A percentile compares a stretch with the other conserved stretches of the same genome.
Conservation (phyloP, 2,329 filamentous ascomycete species). For the Claviceps cyperi region DNA sequence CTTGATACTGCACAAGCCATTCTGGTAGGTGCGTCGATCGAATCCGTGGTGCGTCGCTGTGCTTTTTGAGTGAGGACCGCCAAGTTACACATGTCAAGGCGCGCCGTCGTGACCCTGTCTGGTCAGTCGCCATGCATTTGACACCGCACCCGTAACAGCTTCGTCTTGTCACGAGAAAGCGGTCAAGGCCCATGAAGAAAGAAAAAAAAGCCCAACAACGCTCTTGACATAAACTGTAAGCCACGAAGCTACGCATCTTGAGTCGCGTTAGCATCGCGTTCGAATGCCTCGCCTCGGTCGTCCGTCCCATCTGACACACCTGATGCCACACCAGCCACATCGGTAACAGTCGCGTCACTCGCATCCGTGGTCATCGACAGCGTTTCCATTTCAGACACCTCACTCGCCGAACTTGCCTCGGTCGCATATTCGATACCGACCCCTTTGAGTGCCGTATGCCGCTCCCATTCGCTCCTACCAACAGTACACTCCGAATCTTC, state of each 20-base stretch:
- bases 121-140: too few species aligned
- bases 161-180: too few species aligned
- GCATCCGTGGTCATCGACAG: constrained; percentile 1
- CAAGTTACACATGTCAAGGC: too few species aligned
- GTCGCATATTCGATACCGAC: not conserved
- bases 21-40: not conserved
- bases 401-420: constrained; percentile 2
- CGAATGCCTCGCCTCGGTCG: not conserved
- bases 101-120: too few species aligned
- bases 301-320: constrained; percentile 2
- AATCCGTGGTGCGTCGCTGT: not conserved
- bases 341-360: not conserved
- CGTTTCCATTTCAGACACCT: not conserved
- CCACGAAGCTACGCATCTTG: not conserved
- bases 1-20: too few species aligned
- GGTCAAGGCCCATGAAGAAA: too few species aligned
- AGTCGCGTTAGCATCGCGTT: not conserved
- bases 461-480: not conserved
- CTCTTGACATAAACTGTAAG: not conserved
- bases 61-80: not conserved
- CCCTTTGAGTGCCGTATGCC: not conserved
- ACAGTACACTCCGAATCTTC: not conserved
- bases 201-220: not conserved
- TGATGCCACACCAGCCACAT: not conserved
- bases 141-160: not conserved